Conservation (phyloP, 805 yeast species). For the Nakazawaea siamensis region DNA sequence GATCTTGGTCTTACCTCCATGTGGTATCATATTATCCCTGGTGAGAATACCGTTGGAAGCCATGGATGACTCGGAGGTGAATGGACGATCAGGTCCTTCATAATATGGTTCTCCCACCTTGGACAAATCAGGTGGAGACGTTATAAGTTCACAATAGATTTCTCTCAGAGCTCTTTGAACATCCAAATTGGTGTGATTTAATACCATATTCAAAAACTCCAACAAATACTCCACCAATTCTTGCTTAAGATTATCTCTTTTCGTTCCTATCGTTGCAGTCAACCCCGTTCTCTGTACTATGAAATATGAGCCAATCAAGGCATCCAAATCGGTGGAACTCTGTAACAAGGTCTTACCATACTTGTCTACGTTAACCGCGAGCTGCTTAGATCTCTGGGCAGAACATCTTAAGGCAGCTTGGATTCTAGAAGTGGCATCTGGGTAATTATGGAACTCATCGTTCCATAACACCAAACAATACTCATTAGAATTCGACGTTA, state of each 20-base stretch:
- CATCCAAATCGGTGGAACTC: conserved; percentile 19
- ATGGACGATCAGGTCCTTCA: no score
- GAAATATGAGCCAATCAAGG: conserved; percentile 25
- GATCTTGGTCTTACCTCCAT: conserved; percentile 7
- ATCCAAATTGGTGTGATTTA: conserved; percentile 25
- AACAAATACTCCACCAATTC: conserved; percentile 35
- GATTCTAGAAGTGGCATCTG: conserved; percentile 11
- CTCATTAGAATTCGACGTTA: conserved; percentile 24
- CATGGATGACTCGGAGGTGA: no score
- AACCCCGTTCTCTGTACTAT: conserved; percentile 40
- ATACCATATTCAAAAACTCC: conserved; percentile 41
- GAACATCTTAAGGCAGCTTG: conserved; percentile 5
- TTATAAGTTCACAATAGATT: conserved; percentile 35
- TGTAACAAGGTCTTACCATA: conserved; percentile 42
- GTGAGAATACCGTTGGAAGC: conserved; percentile 24
- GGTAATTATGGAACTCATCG: conserved; percentile 62
- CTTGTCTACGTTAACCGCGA: conserved; percentile 38
- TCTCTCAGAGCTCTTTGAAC: conserved; percentile 32
- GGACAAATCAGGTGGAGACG: conserved; percentile 17
- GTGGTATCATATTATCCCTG: conserved; percentile 26
- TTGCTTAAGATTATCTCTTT: conserved; percentile 43
- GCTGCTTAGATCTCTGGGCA: conserved; percentile 19
- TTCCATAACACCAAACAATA: conserved; percentile 63
- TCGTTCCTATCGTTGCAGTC: conserved; percentile 45
- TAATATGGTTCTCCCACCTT: no score